A percentile compares a stretch with the other conserved stretches of the same genome.
These are phyloP conservation scores for Backusella sp. DNA, from an alignment of 192 early-diverging fungal species.

Conservation along the genomic window DNA sequence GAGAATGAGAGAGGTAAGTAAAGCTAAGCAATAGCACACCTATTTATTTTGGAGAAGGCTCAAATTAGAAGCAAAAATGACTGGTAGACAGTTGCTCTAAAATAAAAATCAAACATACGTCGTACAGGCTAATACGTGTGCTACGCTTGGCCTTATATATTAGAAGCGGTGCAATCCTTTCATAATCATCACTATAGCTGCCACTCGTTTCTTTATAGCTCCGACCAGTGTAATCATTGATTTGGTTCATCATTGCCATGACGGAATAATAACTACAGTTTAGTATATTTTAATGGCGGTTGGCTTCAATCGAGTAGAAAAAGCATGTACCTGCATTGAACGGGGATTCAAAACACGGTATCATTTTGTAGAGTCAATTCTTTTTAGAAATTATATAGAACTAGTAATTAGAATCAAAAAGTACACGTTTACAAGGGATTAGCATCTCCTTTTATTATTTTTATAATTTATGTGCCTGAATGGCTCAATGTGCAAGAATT, in stretches of 20 bases:
- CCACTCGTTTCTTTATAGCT: neutral
- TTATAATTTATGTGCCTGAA: neutral
- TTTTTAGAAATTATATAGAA: neutral
- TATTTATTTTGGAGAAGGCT: neutral
- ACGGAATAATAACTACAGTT: neutral
- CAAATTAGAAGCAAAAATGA: neutral
- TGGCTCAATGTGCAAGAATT: neutral
- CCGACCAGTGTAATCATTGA: neutral
- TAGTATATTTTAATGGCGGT: neutral
- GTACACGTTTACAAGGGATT: neutral
- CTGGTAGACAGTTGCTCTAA: neutral
- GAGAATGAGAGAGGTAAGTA: neutral
- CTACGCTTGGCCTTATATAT: neutral
- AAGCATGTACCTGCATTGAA: neutral
- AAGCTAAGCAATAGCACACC: neutral
- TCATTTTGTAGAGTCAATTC: neutral
- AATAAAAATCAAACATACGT: neutral
- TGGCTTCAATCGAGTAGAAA: neutral
- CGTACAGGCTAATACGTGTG: neutral
- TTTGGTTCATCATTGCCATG: neutral
- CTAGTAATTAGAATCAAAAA: neutral
- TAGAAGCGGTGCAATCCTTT: neutral
- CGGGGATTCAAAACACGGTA: neutral
- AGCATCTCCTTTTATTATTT: neutral
- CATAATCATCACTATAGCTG: neutral